Conservation (phyloP, 179 eudicot genomes). For the Silene noctiflora region DNA sequence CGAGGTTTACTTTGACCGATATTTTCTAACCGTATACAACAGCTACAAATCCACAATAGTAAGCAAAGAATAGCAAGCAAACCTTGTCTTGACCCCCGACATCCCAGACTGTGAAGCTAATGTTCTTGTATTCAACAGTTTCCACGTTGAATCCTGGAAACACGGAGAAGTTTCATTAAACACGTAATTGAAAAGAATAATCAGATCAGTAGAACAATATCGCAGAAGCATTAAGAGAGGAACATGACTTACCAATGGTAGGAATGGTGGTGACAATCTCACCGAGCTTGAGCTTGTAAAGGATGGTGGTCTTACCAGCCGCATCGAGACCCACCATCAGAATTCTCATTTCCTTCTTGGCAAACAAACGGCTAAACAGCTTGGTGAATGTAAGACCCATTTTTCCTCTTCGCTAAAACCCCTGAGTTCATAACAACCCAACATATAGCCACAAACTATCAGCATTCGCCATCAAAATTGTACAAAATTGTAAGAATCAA, state of each 20-base stretch:
- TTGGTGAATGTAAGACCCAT: conserved; percentile 92
- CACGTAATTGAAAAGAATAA: conserved; percentile 4
- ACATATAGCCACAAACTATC: neutral
- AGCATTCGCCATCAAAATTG: neutral
- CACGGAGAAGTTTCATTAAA: conserved; percentile 9
- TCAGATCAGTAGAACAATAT: neutral
- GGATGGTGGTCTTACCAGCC: conserved; percentile 93
- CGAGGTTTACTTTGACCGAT: neutral
- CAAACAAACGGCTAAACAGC: conserved; percentile 84
- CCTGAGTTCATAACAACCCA: conserved; percentile 9
- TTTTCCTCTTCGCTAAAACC: conserved; percentile 21
- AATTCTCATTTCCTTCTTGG: conserved; percentile 92
- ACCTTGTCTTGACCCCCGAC: conserved; percentile 98
- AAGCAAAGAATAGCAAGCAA: conserved; percentile 1
- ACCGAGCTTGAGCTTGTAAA: conserved; percentile 94
- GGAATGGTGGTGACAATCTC: conserved; percentile 94
- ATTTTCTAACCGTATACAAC: neutral
- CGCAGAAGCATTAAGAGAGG: neutral
- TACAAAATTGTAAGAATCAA: conserved; percentile 8
- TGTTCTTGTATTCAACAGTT: conserved; percentile 91
- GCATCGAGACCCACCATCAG: conserved; percentile 97
- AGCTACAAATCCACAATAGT: neutral
- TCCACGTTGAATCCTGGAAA: conserved; percentile 81
- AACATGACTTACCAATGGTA: conserved; percentile 63
- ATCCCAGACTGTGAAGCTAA: conserved; percentile 97